Percentiles rank a stretch among this genome's conserved stretches.
phyloP scores from a whole-genome alignment of 2,329 filamentous ascomycete genomes.

The Waltergamsia citrina region DNA sequence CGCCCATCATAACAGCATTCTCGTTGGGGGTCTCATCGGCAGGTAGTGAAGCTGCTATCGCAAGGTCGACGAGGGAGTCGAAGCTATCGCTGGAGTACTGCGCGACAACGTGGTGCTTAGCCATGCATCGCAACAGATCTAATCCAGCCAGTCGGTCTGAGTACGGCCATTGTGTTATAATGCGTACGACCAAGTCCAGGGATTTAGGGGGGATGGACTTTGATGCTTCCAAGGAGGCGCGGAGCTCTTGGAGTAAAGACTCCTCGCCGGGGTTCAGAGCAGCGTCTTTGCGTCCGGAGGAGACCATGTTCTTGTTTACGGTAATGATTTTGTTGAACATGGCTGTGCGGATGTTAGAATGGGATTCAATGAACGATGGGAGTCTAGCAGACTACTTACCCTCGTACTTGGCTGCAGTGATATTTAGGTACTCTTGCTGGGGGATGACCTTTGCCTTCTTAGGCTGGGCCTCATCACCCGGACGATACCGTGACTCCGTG shows the following conservation, averaged over 20 bases:
- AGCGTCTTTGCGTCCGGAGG: conserved; percentile 61
- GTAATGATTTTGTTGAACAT: conserved; percentile 70
- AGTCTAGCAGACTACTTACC: conserved; percentile 19
- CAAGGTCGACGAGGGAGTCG: conserved; percentile 50
- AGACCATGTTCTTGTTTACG: conserved; percentile 64
- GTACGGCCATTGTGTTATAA: conserved; percentile 72
- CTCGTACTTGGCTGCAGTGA: conserved; percentile 63
- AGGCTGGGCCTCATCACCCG: conserved; percentile 38
- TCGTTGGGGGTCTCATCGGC: conserved; percentile 51
- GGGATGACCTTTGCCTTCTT: conserved; percentile 55
- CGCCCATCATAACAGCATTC: conserved; percentile 82
- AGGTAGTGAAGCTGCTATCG: conserved; percentile 27
- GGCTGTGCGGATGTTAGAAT: conserved; percentile 22
- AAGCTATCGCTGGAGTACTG: conserved; percentile 42
- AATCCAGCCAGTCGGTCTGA: conserved; percentile 73
- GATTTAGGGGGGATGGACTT: conserved; percentile 39
- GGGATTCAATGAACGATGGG: background rate
- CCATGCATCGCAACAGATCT: conserved; percentile 78
- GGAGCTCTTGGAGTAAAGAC: conserved; percentile 49
- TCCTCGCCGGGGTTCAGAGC: conserved; percentile 68
- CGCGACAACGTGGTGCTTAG: conserved; percentile 58
- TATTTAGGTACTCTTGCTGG: conserved; percentile 69
- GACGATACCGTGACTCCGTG: conserved; percentile 68
- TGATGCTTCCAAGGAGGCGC: conserved; percentile 51
- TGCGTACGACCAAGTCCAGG: conserved; percentile 57